A percentile compares a stretch with the other conserved stretches of the same genome.
These are phyloP conservation scores for Pistacia vera DNA, from an alignment of 345 rosid genomes.

Conservation along the genomic window DNA sequence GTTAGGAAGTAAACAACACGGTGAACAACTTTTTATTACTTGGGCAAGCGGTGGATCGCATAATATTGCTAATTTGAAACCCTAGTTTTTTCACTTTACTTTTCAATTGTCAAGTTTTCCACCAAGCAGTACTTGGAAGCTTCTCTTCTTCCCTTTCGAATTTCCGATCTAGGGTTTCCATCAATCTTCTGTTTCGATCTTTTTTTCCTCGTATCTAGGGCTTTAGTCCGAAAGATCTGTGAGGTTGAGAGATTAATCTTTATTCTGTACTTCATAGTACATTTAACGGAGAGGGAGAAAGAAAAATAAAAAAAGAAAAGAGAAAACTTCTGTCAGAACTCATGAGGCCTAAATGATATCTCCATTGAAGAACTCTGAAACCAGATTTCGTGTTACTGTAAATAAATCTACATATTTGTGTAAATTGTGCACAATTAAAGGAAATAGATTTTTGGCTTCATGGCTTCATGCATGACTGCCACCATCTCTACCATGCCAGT, in stretches of 20 bases:
- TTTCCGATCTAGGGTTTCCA: constrained; percentile 22
- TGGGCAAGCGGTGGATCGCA: not conserved
- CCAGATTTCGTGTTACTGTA: not conserved
- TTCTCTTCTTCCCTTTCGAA: not conserved
- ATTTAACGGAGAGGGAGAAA: not conserved
- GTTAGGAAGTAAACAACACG: not conserved
- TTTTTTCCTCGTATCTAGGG: not conserved
- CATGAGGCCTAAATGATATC: constrained; percentile 22
- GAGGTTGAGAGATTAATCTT: not conserved
- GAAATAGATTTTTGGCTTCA: constrained; percentile 18
- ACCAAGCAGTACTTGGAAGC: not conserved
- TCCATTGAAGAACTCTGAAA: not conserved
- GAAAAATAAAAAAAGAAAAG: too few relatives aligned
- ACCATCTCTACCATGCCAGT: not conserved
- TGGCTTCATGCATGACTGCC: constrained; percentile 35
- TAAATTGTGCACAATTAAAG: not conserved
- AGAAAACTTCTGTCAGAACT: constrained; percentile 7
- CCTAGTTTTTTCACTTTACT: constrained; percentile 3
- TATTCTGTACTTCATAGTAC: too few relatives aligned
- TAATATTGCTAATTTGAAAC: constrained; percentile 16
- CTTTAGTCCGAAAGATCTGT: not conserved
- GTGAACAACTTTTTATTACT: not conserved
- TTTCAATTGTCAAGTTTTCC: not conserved
- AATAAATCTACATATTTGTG: not conserved
- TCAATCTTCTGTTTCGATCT: not conserved